These are phyloP conservation scores for Hawksworthiomyces lignivorus DNA, from an alignment of 2,329 filamentous ascomycete species.

Conservation along the genomic window DNA sequence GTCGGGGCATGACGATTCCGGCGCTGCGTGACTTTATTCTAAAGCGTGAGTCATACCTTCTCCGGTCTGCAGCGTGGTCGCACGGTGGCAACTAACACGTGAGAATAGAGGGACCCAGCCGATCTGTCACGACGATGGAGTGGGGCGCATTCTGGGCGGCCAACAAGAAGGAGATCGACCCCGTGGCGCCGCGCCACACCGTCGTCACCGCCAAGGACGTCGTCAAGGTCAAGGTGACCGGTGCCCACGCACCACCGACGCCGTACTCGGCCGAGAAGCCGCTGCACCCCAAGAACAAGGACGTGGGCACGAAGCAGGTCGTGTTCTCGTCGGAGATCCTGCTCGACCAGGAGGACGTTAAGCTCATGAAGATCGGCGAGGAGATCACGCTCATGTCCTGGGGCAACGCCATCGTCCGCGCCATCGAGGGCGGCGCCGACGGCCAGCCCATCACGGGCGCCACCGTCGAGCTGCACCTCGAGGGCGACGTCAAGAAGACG, in stretches of 20 bases:
- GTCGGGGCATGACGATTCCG: slow-evolving; percentile 70
- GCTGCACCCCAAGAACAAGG: slow-evolving; percentile 82
- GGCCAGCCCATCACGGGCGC: slow-evolving; percentile 57
- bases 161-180: slow-evolving; percentile 81
- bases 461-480: slow-evolving; percentile 79
- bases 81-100: background rate
- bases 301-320: slow-evolving; percentile 79
- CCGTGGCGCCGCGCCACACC: slow-evolving; percentile 65
- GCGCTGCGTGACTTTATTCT: slow-evolving; percentile 78
- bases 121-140: slow-evolving; percentile 78
- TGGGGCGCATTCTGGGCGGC: slow-evolving; percentile 67
- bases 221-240: slow-evolving; percentile 63
- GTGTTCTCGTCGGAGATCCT: slow-evolving; percentile 67
- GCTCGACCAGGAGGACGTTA: slow-evolving; percentile 80
- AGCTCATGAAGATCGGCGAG: slow-evolving; percentile 73
- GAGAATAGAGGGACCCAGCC: slow-evolving; percentile 57
- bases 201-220: slow-evolving; percentile 63
- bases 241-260: slow-evolving; percentile 56
- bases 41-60: slow-evolving; percentile 49
- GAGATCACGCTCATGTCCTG: slow-evolving; percentile 96
- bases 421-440: slow-evolving; percentile 44
- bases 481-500: slow-evolving; percentile 89
- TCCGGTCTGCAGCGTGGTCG: no score
- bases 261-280: slow-evolving; percentile 67
- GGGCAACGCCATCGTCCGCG: slow-evolving; percentile 79